Evolutionary conservation across 129 eudicot species (phyloP).

Genomic region (carrot (Daucus carota)): DNA sequence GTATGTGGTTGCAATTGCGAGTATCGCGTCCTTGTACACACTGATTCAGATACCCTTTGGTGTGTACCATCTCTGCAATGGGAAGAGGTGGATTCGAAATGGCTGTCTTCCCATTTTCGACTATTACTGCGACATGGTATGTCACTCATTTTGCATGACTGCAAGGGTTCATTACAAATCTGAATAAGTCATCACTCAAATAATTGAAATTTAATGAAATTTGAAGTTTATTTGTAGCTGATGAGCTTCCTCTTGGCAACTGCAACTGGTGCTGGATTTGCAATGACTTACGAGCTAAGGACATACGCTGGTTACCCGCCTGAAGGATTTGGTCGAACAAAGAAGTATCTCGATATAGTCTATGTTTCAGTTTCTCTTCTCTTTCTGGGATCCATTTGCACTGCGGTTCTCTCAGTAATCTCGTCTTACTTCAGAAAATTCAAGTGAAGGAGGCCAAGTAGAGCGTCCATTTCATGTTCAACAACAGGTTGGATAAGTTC

Average conservation of each 20-base stretch:
- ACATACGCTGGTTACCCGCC: not conserved
- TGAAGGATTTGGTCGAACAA: not conserved
- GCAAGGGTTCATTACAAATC: too few relatives aligned
- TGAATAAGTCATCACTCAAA: not conserved
- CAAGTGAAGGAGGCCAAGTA: not conserved
- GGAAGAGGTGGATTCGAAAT: slow-evolving; percentile 35
- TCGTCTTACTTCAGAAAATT: slow-evolving; percentile 17
- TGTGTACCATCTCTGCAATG: slow-evolving; percentile 26
- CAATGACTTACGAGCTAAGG: slow-evolving; percentile 29
- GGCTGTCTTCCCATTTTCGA: slow-evolving; percentile 30
- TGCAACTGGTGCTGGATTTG: slow-evolving; percentile 44
- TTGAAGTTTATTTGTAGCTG: slow-evolving; percentile 15
- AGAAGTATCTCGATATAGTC: slow-evolving; percentile 22
- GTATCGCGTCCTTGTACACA: slow-evolving; percentile 25
- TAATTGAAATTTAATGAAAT: not conserved
- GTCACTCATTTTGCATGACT: not conserved
- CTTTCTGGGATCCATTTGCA: slow-evolving; percentile 29
- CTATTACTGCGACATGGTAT: slow-evolving; percentile 43
- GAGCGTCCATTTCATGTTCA: too few relatives aligned
- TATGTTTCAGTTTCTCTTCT: slow-evolving; percentile 26
- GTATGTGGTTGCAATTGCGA: slow-evolving; percentile 39
- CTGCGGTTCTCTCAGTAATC: slow-evolving; percentile 21
- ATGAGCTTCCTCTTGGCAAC: slow-evolving; percentile 33
- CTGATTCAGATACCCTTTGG: slow-evolving; percentile 45
- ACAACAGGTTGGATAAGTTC: too few relatives aligned